phyloP scores from a whole-genome alignment of 2,329 filamentous ascomycete genomes.

The Pseudogymnoascus sp. region DNA sequence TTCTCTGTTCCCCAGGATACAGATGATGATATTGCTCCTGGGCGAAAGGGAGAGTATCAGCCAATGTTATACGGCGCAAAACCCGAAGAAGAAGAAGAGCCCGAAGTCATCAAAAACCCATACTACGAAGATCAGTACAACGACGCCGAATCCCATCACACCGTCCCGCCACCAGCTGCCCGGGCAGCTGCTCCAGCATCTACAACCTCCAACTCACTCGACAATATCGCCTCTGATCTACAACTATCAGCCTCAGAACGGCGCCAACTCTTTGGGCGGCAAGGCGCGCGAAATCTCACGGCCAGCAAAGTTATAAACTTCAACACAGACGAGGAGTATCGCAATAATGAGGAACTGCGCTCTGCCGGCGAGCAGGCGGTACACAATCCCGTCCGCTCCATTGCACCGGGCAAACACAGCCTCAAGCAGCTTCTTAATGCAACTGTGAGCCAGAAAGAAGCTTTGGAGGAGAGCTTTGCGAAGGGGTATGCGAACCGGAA shows the following conservation, averaged over 20 bases:
- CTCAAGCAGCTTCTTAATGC: conserved; percentile 80
- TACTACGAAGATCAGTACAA: conserved; percentile 25
- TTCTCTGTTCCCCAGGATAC: conserved; percentile 52
- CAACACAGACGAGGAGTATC: conserved; percentile 82
- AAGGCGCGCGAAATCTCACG: conserved; percentile 29
- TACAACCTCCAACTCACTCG: conserved; percentile 45
- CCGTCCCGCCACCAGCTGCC: conserved; percentile 19
- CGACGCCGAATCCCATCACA: conserved; percentile 18
- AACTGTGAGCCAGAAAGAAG: conserved; percentile 73
- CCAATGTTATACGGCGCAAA: conserved; percentile 38
- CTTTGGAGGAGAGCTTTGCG: conserved; percentile 86
- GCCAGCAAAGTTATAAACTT: conserved; percentile 69
- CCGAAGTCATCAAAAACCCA: conserved; percentile 16
- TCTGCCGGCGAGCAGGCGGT: conserved; percentile 58
- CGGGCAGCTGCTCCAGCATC: conserved; percentile 20
- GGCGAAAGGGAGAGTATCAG: conserved; percentile 35
- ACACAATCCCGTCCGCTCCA: conserved; percentile 73
- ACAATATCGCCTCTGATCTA: conserved; percentile 64
- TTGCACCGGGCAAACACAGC: conserved; percentile 83
- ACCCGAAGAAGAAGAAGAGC: conserved; percentile 12
- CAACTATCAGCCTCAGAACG: conserved; percentile 69
- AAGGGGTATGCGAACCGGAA: conserved; percentile 68
- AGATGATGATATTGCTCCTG: conserved; percentile 10
- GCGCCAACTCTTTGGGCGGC: conserved; percentile 78
- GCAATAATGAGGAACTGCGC: conserved; percentile 69